Base-by-base conservation (phyloP, 1,139 yeast species). In the Kodamaea suecica region DNA sequence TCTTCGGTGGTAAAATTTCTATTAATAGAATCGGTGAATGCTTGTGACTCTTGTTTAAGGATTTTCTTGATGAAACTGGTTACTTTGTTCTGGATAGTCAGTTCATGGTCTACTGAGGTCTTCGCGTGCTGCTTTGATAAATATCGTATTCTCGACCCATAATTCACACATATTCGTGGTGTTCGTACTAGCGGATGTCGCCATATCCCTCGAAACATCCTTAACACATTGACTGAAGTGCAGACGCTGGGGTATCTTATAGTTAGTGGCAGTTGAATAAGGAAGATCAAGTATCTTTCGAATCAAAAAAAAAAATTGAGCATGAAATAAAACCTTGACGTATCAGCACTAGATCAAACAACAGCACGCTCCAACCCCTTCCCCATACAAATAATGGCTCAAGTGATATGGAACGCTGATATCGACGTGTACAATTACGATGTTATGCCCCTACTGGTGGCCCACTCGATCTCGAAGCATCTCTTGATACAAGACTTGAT, bases 361-460 rank as follows among this genome's bases (percentile, higher is more conserved):
- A n/a, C n/a, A n/a, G n/a, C n/a, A n/a, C n/a, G n/a, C n/a, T n/a
- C n/a, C n/a, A n/a, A n/a, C n/a, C n/a, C n/a, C n/a, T n/a, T n/a
- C n/a, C n/a, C n/a, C n/a, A 32, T 11, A 29, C 28, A n/a, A 17
- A 37, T 25, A 15, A 69, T 68, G 74, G 68, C 76, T 10, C 70
- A 64, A 43, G 74, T 70, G 34, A 58, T 69, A 41, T 70, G 76
- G 76, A 70, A 70, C 45, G 47, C 69, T 5, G 76, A 70, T 48
- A 70, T 70, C 29, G 75, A 70, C 43, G 75, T 68, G 17, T 70
- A 70, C 42, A 61, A 70, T 42, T 54, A 61, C 6, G 59, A 59
- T 30, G 73, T 66, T 8, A 69, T 70, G 17, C 75, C 76, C 4
- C 28, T 61, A 3, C 57, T 57, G 40, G 64, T 70, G 23, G 73